phyloP scores from a whole-genome alignment of 495 filamentous ascomycete species.

The Neurospora intermedia region DNA sequence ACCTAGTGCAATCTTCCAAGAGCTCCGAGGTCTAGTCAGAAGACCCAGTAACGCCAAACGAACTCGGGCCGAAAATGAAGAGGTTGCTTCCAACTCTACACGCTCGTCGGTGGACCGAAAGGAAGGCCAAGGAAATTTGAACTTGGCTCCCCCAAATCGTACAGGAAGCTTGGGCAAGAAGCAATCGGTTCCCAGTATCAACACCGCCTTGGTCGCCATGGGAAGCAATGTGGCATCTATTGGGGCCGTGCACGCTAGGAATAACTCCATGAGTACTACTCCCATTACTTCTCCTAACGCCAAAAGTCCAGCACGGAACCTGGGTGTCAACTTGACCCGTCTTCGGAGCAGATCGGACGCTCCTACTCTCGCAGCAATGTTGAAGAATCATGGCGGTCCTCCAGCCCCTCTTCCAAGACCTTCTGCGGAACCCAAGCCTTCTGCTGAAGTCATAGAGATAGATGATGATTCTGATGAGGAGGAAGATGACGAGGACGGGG shows the following conservation, averaged over 20 bases:
- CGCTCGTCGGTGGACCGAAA: slow-evolving; percentile 26
- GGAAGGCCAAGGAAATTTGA: slow-evolving; percentile 43
- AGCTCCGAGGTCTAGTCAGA: slow-evolving; percentile 43
- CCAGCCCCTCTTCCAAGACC: slow-evolving; percentile 43
- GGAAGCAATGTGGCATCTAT: slow-evolving; percentile 51
- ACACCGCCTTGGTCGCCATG: slow-evolving; percentile 54
- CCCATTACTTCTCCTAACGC: slow-evolving; percentile 35
- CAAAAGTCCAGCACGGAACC: slow-evolving; percentile 26
- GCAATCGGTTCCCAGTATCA: slow-evolving; percentile 49
- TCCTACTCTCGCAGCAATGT: slow-evolving; percentile 32
- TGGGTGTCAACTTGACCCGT: slow-evolving; percentile 43
- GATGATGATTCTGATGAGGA: slow-evolving; percentile 34
- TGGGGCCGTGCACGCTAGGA: slow-evolving; percentile 43
- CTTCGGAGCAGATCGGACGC: slow-evolving; percentile 66
- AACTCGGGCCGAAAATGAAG: slow-evolving; percentile 29
- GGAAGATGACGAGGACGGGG: slow-evolving; percentile 42
- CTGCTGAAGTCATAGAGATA: slow-evolving; percentile 14
- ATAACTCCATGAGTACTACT: slow-evolving; percentile 46
- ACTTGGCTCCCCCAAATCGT: slow-evolving; percentile 40
- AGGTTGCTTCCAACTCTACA: slow-evolving; percentile 23
- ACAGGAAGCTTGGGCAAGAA: slow-evolving; percentile 50
- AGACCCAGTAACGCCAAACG: slow-evolving; percentile 45
- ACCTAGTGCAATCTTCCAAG: slow-evolving; percentile 28
- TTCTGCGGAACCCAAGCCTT: slow-evolving; percentile 23
- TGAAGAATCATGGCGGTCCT: slow-evolving; percentile 47